Conservation (phyloP, 371 early-diverging fungal genomes). For the Fennellomyces sp. region DNA sequence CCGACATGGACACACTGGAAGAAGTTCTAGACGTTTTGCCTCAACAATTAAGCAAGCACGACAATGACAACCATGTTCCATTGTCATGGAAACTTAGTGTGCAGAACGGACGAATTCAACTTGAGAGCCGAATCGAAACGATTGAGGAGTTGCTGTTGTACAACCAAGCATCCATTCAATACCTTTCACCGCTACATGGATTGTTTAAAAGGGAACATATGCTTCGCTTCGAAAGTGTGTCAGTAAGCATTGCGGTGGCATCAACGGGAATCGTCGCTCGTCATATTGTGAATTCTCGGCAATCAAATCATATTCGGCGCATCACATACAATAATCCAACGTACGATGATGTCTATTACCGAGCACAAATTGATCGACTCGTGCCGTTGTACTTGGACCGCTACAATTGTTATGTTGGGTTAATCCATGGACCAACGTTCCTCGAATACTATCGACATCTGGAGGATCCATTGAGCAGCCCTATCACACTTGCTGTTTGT, state of each 20-base stretch:
- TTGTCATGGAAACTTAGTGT: constrained; percentile 1
- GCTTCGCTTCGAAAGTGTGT: neutral
- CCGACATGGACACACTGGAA: neutral
- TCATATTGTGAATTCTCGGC: neutral
- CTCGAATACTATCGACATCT: neutral
- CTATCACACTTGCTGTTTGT: neutral
- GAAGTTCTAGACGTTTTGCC: too few species aligned
- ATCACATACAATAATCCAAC: too few species aligned
- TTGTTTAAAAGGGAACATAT: neutral
- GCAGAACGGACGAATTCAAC: neutral
- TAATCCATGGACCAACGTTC: neutral
- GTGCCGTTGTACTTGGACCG: neutral
- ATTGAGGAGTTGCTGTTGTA: neutral
- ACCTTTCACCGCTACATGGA: neutral
- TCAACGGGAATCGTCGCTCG: neutral
- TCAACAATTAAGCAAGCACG: neutral
- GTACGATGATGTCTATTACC: too few species aligned
- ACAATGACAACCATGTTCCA: neutral
- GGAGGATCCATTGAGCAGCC: neutral
- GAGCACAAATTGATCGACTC: neutral
- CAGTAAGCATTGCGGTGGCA: neutral
- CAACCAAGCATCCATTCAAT: neutral
- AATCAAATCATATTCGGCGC: too few species aligned
- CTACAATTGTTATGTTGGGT: neutral
- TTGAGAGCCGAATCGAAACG: neutral